These are phyloP conservation scores for Stygiomarasmius scandens DNA, from an alignment of 1,284 basidiomycete genomes.

Conservation along the genomic window DNA sequence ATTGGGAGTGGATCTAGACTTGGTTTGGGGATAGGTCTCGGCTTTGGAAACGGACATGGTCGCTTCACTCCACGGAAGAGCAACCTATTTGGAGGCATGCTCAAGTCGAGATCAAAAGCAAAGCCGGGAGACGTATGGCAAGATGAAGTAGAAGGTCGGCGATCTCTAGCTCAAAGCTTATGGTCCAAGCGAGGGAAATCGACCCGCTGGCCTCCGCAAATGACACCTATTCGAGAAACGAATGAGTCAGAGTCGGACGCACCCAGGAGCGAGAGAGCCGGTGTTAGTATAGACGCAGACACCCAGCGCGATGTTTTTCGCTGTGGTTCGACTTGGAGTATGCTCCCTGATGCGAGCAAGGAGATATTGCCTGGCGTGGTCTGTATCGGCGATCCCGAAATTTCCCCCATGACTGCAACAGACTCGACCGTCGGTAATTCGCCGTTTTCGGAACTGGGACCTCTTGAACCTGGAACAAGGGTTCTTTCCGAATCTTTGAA, in stretches of 20 bases:
- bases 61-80: no score
- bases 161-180: no score
- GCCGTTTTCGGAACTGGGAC: constrained; percentile 5
- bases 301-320: constrained; percentile 7
- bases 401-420: constrained; percentile 17
- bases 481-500: neutral
- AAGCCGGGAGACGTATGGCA: neutral
- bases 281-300: neutral
- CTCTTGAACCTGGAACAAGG: neutral
- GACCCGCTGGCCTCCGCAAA: neutral
- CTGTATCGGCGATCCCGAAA: neutral
- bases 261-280: neutral
- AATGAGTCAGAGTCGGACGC: neutral
- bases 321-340: constrained; percentile 9
- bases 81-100: no score
- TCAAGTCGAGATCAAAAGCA: neutral
- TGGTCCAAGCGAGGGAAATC: neutral
- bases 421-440: constrained; percentile 15
- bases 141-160: no score
- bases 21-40: constrained; percentile 1
- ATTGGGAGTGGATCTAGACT: neutral
- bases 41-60: constrained; percentile 2
- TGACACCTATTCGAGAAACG: neutral
- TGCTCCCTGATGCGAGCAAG: constrained; percentile 4
- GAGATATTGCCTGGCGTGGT: neutral